Evolutionary conservation across 2,329 filamentous ascomycete species (phyloP), one percentile per base, ranked within the genome.

Genomic region (Colletotrichum liriopes): DNA sequence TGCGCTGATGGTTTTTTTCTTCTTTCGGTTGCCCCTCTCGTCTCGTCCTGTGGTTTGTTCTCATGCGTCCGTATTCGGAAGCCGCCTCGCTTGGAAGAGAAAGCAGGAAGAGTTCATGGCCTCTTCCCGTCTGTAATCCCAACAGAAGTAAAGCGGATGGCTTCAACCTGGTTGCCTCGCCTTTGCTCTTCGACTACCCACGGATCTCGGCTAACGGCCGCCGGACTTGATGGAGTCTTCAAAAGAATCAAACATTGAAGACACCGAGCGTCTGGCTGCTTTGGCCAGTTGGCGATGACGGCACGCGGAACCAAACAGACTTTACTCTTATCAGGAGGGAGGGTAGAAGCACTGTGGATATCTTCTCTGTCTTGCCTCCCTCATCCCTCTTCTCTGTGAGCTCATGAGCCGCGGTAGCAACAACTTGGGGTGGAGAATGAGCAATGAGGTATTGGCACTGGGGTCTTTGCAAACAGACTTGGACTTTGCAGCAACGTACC

Each of bases 401-500:
- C 18, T 32, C 20, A 26, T 47, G 29, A 26, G 18, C 26, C 20
- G 41, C 35, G 20, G 39, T 16, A 47, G 26, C 18, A 47, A 47
- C 12, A 41, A 23, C 29, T 60, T 35, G 9, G 32, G 59, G 29
- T 4, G 12, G 7, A 8, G 18, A 35, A 11, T 9, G 23, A 51
- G 39, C 12, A 51, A 20, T 12, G n/a, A 51, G 14, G 39, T 29
- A 51, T 26, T 39, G 41, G 18, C 35, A 29, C 58, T 45, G 41
- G 29, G 43, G 18, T 41, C 26, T 60, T 45, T 20, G 26, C 11
- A 45, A 35, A 60, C 26, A 47, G 39, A 45, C 26, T 47, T 32
- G 59, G 45, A 29, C 59, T 37, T 49, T 51, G 32, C 59, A 51
- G 59, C 59, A 51, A 51, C 45, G 60, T 45, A 39, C 16, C 26